phyloP scores from a whole-genome alignment of 192 early-diverging fungal species.

The Rhizoclosmatium globosum region DNA sequence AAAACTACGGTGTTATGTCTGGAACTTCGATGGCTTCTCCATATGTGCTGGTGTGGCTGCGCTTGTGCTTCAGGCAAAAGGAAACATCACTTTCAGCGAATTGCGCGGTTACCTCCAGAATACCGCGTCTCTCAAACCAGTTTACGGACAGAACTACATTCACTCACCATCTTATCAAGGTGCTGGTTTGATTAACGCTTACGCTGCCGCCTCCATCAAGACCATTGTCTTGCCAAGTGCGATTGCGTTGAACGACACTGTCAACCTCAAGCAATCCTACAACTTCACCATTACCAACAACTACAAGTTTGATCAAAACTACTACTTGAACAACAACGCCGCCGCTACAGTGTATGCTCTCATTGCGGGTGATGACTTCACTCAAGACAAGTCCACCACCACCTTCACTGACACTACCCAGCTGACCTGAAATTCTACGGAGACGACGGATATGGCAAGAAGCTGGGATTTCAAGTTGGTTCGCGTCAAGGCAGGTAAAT shows the following conservation, averaged over 20 bases:
- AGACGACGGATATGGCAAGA: neutral
- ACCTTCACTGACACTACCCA: conserved; percentile 32
- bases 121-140: conserved; percentile 51
- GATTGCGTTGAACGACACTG: conserved; percentile 50
- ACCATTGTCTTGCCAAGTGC: conserved; percentile 58
- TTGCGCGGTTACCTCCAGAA: conserved; percentile 57
- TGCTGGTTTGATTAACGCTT: conserved; percentile 78
- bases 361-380: conserved; percentile 39
- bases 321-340: conserved; percentile 24
- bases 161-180: conserved; percentile 76
- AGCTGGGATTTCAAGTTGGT: conserved; percentile 18
- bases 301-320: conserved; percentile 22
- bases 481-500: conserved; percentile 39
- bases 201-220: conserved; percentile 62
- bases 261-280: conserved; percentile 15
- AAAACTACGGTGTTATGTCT: conserved; percentile 36
- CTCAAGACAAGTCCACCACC: conserved; percentile 12
- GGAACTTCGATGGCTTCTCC: conserved; percentile 89
- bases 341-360: conserved; percentile 30
- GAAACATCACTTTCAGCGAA: conserved; percentile 32
- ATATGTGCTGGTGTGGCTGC: conserved; percentile 76
- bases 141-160: conserved; percentile 48
- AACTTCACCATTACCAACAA: conserved; percentile 44
- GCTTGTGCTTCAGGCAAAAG: conserved; percentile 65
- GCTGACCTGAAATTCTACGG: neutral